phyloP scores from a whole-genome alignment of 228 moss, liverwort and hornwort species.

The Sphagnum fallax region DNA sequence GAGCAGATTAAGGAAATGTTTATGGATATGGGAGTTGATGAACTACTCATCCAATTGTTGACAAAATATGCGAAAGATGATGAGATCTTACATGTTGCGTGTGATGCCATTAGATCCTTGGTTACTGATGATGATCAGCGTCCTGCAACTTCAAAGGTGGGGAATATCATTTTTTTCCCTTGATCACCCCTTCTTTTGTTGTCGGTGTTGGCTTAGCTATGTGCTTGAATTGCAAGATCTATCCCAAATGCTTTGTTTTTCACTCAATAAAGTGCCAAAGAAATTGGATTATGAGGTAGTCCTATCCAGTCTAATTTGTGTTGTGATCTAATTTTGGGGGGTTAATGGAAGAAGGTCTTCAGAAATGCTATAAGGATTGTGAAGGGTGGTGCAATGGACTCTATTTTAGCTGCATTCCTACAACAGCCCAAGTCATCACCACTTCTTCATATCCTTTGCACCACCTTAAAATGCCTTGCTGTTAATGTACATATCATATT shows the following conservation, averaged over 20 bases:
- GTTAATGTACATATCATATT: conserved; percentile 28
- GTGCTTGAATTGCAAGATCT: not conserved
- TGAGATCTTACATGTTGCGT: conserved; percentile 21
- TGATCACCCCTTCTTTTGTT: not conserved
- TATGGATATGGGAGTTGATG: conserved; percentile 25
- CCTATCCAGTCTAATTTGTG: not conserved
- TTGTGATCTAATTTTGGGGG: not conserved
- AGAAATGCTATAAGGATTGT: conserved; percentile 42
- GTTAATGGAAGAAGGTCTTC: conserved; percentile 16
- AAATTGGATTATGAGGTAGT: not conserved
- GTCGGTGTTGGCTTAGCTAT: no score
- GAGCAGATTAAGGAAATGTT: conserved; percentile 38
- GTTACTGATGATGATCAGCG: conserved; percentile 41
- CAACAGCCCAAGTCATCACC: conserved; percentile 25
- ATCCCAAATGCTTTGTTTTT: not conserved
- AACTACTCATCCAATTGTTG: conserved; percentile 20
- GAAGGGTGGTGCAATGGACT: conserved; percentile 38
- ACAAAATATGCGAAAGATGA: conserved; percentile 19
- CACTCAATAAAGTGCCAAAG: not conserved
- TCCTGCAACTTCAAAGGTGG: conserved; percentile 31
- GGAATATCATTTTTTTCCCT: not conserved
- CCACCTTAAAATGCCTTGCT: conserved; percentile 34
- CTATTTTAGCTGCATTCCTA: conserved; percentile 25
- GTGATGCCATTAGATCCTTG: conserved; percentile 33
- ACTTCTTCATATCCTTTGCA: conserved; percentile 28